phyloP scores from a whole-genome alignment of 306 rosid species.

The Quercus parvula region DNA sequence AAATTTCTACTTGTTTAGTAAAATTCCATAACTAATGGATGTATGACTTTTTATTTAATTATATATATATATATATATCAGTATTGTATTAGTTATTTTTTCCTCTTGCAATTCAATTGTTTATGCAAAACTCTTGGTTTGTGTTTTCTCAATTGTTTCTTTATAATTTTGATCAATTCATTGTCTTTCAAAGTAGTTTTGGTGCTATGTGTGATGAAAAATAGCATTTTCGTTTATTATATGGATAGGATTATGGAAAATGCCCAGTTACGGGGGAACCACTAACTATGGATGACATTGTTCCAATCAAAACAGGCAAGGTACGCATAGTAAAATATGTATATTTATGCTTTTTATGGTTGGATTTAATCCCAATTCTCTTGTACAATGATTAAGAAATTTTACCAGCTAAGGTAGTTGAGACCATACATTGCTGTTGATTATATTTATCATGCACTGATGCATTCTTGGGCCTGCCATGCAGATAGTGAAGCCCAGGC shows the following conservation, averaged over 20 bases:
- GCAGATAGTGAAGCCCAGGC: conserved; percentile 99
- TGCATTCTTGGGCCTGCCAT: conserved; percentile 21
- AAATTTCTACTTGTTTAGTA: background rate
- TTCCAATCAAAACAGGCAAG: conserved; percentile 89
- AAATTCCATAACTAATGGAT: background rate
- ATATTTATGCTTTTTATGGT: background rate
- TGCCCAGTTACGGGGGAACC: conserved; percentile 92
- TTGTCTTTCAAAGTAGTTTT: conserved; percentile 8
- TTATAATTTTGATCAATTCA: background rate
- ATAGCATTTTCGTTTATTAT: conserved; percentile 11
- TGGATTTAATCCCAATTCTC: background rate
- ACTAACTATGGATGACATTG: conserved; percentile 70
- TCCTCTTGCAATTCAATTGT: background rate
- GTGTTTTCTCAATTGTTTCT: background rate
- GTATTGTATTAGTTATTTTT: background rate
- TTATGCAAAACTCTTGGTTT: background rate
- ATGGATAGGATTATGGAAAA: conserved; percentile 82
- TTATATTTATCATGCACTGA: conserved; percentile 7
- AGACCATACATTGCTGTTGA: background rate
- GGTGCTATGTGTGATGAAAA: background rate
- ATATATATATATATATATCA: background rate
- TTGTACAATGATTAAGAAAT: background rate
- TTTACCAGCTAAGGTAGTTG: background rate
- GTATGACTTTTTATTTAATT: background rate
- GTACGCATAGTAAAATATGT: conserved; percentile 30